Evolutionary conservation across 2,329 filamentous ascomycete genomes (phyloP).

Genomic region (Penicillium crustosum): DNA sequence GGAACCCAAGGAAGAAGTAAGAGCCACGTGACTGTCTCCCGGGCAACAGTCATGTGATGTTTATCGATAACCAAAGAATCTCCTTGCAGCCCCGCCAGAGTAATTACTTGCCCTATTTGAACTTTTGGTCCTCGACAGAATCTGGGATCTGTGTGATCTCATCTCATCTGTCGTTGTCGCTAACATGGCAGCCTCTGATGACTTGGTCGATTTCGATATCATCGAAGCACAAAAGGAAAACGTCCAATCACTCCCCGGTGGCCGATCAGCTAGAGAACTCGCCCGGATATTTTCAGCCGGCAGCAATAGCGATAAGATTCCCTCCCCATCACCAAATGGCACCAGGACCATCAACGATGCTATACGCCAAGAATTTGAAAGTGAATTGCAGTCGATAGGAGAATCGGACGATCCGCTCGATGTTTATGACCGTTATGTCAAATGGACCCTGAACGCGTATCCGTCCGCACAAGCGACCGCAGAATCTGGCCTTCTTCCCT

Average conservation of each 20-base stretch:
- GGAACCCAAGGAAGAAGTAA: background rate
- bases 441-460: conserved; percentile 94
- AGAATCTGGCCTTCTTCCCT: conserved; percentile 81
- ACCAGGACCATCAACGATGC: conserved; percentile 76
- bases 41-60: conserved; percentile 35
- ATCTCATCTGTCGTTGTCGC: background rate
- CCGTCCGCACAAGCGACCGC: conserved; percentile 89
- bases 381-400: conserved; percentile 71
- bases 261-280: conserved; percentile 83
- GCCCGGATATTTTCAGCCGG: conserved; percentile 65
- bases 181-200: conserved; percentile 41
- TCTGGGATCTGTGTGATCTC: conserved; percentile 2
- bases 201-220: conserved; percentile 70
- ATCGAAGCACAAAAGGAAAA: conserved; percentile 98
- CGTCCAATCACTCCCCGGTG: conserved; percentile 87
- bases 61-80: conserved; percentile 38
- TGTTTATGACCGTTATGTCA: conserved; percentile 92
- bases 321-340: conserved; percentile 67
- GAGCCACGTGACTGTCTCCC: conserved; percentile 34
- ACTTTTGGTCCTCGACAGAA: background rate
- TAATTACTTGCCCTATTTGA: background rate
- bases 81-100: conserved; percentile 15
- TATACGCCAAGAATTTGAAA: conserved; percentile 80
- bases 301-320: conserved; percentile 51
- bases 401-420: conserved; percentile 96